Conservation (phyloP, 2,329 filamentous ascomycete genomes). For the Penicillium nordicum region DNA sequence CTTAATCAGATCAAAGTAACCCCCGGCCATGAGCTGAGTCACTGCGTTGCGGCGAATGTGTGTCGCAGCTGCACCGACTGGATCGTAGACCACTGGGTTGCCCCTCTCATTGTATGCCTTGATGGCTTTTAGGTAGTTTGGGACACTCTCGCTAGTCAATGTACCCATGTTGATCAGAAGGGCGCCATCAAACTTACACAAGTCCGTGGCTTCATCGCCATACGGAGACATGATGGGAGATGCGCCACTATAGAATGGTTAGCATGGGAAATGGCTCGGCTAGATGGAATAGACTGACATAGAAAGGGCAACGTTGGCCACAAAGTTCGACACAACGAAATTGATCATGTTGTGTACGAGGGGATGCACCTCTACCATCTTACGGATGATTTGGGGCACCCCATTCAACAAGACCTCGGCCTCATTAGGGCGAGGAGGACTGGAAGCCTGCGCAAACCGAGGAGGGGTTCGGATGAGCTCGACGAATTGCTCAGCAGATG, state of each 20-base stretch:
- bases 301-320: conserved; percentile 82
- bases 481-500: conserved; percentile 59
- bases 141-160: conserved; percentile 69
- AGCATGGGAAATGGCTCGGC: conserved; percentile 6
- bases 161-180: conserved; percentile 96
- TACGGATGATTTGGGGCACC: conserved; percentile 52
- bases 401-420: conserved; percentile 31
- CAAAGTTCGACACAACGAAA: conserved; percentile 89
- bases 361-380: conserved; percentile 62
- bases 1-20: conserved; percentile 85
- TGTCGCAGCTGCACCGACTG: conserved; percentile 86
- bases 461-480: conserved; percentile 50
- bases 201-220: conserved; percentile 73
- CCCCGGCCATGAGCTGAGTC: conserved; percentile 65
- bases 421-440: conserved; percentile 27
- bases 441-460: conserved; percentile 32
- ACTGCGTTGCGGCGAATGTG: conserved; percentile 68
- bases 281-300: conserved; percentile 44
- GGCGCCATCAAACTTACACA: conserved; percentile 71
- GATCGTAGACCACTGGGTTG: conserved; percentile 78
- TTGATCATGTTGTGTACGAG: conserved; percentile 98
- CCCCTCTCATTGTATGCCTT: conserved; percentile 74
- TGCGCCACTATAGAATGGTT: conserved; percentile 54
- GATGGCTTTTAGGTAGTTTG: conserved; percentile 70
- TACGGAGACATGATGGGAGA: conserved; percentile 95